Base-by-base conservation (phyloP, 495 filamentous ascomycete species). In the Talaromyces proteolyticus region DNA sequence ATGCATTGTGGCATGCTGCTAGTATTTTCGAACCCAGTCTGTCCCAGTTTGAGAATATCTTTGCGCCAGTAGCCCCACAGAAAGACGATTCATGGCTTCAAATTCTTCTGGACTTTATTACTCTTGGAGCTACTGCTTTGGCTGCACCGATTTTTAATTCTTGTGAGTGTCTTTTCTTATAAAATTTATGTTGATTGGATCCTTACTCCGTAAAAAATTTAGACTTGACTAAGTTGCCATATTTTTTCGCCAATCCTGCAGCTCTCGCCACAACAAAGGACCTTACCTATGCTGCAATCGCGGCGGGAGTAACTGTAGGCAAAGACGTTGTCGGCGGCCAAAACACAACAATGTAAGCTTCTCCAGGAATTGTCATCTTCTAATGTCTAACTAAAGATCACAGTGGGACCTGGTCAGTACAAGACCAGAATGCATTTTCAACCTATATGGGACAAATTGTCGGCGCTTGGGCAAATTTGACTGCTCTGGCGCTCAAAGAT, bases 1-100 rank as follows among this genome's bases (percentile, higher is more conserved):
- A 29, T 18, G 21, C 20, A 3, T 44, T 55, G 18, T 1, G 49
- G 7, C 23, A 49, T 4, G 22, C 50, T 11, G 38, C 41, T 36
- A 40, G n/a, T 23, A 16, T 19, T 14, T 4, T 44, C 16, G 42
- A 54, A 11, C 44, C 34, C 52, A n/a, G 16, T n/a, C 6, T 19
- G 12, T 52, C 58, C 21, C 20, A 52, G 4, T 44, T 67, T n/a
- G 57, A 63, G 50, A 50, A 65, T 21, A 60, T 18, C 8, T 68
- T 70, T 44, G 62, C 60, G 20, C 63, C 67, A 0, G 24, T 68
- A 16, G 52, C 59, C 11, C 47, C 57, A 8, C 42, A 53, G 11
- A 2, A 50, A 3, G 39, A 53, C 39, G 43, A 61, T 23, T 37
- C 18, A 2, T 66, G 57, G 65, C n/a, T 54, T 14, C 12, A 54